phyloP scores from a whole-genome alignment of 2,329 filamentous ascomycete species.

The Aspergillus hortae region DNA sequence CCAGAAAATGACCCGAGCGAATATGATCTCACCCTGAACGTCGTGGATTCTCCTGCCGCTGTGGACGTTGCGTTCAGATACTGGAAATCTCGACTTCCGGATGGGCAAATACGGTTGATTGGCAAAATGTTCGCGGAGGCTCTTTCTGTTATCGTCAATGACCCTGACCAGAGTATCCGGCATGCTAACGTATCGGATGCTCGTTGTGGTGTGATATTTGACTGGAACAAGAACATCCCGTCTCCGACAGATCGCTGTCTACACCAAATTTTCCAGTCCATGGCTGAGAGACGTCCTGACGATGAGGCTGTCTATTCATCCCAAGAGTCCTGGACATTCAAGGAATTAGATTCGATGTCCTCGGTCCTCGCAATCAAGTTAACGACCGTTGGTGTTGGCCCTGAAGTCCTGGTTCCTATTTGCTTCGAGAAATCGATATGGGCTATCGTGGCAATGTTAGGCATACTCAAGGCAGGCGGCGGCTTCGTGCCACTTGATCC shows the following conservation, averaged over 20 bases:
- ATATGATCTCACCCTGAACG: not conserved
- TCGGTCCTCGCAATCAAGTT: conserved; percentile 12
- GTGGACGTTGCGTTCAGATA: not conserved
- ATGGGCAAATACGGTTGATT: not conserved
- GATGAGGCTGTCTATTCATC: no score
- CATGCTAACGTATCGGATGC: no score
- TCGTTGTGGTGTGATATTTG: no score
- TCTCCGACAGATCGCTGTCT: no score
- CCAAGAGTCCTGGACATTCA: not conserved
- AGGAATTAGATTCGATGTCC: not conserved
- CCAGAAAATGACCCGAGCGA: not conserved
- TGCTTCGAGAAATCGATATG: conserved; percentile 26
- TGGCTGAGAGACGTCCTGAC: no score
- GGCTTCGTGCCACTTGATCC: not conserved
- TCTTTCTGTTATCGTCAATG: no score
- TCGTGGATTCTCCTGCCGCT: not conserved
- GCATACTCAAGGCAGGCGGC: conserved; percentile 21
- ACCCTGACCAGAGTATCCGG: no score
- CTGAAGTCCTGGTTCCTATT: conserved; percentile 21
- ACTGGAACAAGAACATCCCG: no score
- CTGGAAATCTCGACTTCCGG: not conserved
- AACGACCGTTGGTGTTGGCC: conserved; percentile 25
- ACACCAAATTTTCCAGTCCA: no score
- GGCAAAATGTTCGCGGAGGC: no score
- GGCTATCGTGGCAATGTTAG: conserved; percentile 21